Percentiles rank a stretch among this genome's conserved stretches.
Conservation (phyloP, 148 eudicot genomes). For the Rheum nobile region DNA sequence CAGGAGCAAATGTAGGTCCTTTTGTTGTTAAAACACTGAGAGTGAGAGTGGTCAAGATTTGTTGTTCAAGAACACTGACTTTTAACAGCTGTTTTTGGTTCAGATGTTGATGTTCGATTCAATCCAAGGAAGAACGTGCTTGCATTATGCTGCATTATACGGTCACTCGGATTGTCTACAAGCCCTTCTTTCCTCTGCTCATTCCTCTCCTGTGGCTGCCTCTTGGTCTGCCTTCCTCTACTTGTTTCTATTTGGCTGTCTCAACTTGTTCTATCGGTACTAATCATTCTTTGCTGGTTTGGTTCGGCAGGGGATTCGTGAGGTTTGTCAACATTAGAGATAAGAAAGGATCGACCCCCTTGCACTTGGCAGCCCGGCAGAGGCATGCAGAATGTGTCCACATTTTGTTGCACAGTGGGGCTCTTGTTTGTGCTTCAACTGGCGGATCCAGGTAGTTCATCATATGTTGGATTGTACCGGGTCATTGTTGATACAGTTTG, state of each 20-base stretch:
- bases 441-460: conserved; percentile 12
- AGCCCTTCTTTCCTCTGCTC: conserved; percentile 20
- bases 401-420: conserved; percentile 17
- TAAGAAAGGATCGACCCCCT: conserved; percentile 18
- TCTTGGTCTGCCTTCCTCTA: conserved; percentile 19
- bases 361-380: conserved; percentile 22
- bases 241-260: neutral
- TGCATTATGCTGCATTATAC: conserved; percentile 26
- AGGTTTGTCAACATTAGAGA: conserved; percentile 28
- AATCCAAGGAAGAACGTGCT: conserved; percentile 18
- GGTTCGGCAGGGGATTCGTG: conserved; percentile 20
- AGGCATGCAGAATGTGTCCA: conserved; percentile 17
- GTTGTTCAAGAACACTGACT: neutral
- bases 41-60: neutral
- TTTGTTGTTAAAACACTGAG: neutral
- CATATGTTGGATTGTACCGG: neutral
- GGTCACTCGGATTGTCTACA: conserved; percentile 25
- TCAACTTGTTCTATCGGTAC: neutral
- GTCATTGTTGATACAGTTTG: neutral
- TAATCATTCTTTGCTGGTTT: neutral
- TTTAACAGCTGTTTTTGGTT: conserved; percentile 1
- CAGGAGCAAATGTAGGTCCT: conserved; percentile 23
- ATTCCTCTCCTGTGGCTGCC: conserved; percentile 15
- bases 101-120: conserved; percentile 25
- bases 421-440: conserved; percentile 23